A percentile compares a stretch with the other conserved stretches of the same genome.
phyloP scores from a whole-genome alignment of 1,139 yeast genomes.

The Candida sojae region DNA sequence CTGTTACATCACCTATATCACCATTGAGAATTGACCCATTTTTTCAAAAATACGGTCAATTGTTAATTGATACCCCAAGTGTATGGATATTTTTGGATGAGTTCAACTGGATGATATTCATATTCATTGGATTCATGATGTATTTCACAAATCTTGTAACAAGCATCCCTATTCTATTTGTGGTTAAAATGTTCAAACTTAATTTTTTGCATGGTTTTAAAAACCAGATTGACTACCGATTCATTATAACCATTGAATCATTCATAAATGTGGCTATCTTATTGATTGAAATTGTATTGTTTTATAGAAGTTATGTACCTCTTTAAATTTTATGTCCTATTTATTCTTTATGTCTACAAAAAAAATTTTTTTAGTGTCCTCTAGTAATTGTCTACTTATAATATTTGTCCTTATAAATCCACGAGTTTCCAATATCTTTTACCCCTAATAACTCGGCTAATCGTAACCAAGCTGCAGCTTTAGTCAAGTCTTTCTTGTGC shows the following conservation, averaged over 20 bases:
- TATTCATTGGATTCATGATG: slow-evolving; percentile 1
- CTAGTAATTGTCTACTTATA: neutral
- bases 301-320: neutral
- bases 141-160: neutral
- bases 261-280: slow-evolving; percentile 5
- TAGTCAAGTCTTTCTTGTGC: slow-evolving; percentile 57
- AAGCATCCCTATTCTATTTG: slow-evolving; percentile 5
- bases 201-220: slow-evolving; percentile 18
- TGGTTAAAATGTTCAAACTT: slow-evolving; percentile 18
- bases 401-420: slow-evolving; percentile 79
- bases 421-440: slow-evolving; percentile 67
- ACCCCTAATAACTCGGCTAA: slow-evolving; percentile 67
- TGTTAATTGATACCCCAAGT: slow-evolving; percentile 11
- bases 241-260: slow-evolving; percentile 8
- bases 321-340: neutral
- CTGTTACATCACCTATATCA: slow-evolving; percentile 7
- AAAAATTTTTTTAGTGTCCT: too few relatives aligned
- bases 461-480: slow-evolving; percentile 75
- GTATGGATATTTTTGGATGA: slow-evolving; percentile 13
- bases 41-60: slow-evolving; percentile 15
- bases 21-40: slow-evolving; percentile 15
- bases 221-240: slow-evolving; percentile 8
- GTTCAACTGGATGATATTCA: slow-evolving; percentile 10
- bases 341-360: neutral
- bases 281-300: neutral